phyloP scores from a whole-genome alignment of 73 alveolate species.

The Uronychia setigera region DNA sequence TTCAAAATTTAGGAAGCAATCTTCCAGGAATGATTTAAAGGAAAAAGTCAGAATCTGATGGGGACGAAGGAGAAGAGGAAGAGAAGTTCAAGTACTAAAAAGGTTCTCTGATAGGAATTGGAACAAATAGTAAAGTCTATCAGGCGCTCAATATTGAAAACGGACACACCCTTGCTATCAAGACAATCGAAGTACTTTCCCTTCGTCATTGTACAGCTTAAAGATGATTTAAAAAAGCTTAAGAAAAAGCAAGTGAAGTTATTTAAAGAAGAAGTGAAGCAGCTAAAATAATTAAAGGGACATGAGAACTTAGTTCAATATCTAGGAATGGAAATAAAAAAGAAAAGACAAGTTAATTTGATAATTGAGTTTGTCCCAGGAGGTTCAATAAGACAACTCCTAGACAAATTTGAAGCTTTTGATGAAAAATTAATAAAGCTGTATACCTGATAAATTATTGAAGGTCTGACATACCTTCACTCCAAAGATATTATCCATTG shows the following conservation, averaged over 20 bases:
- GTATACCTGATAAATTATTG: conserved; percentile 73
- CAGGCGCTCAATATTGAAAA: conserved; percentile 79
- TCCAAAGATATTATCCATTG: conserved; percentile 74
- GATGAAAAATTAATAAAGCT: conserved; percentile 67
- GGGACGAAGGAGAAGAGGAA: background rate
- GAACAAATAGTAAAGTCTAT: conserved; percentile 94
- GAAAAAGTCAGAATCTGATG: background rate
- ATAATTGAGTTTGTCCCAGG: conserved; percentile 84
- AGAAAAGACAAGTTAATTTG: conserved; percentile 55
- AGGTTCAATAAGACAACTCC: conserved; percentile 56
- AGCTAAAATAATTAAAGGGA: conserved; percentile 40
- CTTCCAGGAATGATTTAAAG: too few species aligned
- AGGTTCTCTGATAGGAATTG: conserved; percentile 92
- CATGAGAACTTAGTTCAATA: conserved; percentile 80
- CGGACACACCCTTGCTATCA: conserved; percentile 86
- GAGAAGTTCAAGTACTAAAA: conserved; percentile 23
- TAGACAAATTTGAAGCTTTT: conserved; percentile 62
- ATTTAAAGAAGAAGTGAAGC: conserved; percentile 59
- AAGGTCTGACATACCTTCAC: conserved; percentile 83
- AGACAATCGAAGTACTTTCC: conserved; percentile 53
- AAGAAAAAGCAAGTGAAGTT: conserved; percentile 33
- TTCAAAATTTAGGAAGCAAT: too few species aligned
- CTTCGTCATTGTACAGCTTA: background rate
- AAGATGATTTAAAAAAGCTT: background rate
- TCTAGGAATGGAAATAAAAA: conserved; percentile 55